Base-by-base conservation (phyloP, 2,329 filamentous ascomycete genomes). In the Xylaria sp. region DNA sequence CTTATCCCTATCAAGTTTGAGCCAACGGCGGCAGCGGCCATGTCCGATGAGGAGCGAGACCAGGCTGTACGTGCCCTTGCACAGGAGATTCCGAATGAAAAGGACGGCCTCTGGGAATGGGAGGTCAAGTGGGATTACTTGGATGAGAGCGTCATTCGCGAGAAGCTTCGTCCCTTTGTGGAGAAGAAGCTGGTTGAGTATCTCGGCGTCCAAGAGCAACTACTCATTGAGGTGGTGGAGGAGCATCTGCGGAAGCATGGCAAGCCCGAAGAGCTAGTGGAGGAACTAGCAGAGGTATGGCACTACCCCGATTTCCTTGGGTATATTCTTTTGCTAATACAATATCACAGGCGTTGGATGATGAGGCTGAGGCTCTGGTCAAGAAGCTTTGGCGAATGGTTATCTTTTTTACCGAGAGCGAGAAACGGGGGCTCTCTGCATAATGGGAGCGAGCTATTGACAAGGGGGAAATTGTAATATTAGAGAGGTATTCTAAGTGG, bases 351-450 rank as follows among this genome's bases (percentile, higher is more conserved):
- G 93, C 93, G 51, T 85, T 99, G 70, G 96, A 98, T 77, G 96
- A 99, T 77, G 96, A 98, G 78, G 94, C 94, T 11, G 94, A 98
- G 80, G 91, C 93, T 30, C 83, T 99, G 73, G 94, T 98, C 58
- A 97, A 93, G 88, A 98, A 98, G 83, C 87, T 99, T 42, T 99
- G 96, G 96, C 89, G 95, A 59, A 97, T 98, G 93, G 90, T 98
- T 66, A 97, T 98, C 76, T 98, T 98, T 88, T 98, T 95, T 76
- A 96, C 93, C 5, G 95, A 98, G 81, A 93, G 92, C 76, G 95
- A 97, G 86, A 97, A 96, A 83, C 86, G 94, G 71, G 94, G 94
- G 1, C 84, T 98, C 69, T 92, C 92, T 21, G 88, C 89, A 58
- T 93, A 84, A 63, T 50, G 14, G 9, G 24, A 34, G 12, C 32